phyloP scores from a whole-genome alignment of 108 stramenopile species.

The Craspedostauros australis region DNA sequence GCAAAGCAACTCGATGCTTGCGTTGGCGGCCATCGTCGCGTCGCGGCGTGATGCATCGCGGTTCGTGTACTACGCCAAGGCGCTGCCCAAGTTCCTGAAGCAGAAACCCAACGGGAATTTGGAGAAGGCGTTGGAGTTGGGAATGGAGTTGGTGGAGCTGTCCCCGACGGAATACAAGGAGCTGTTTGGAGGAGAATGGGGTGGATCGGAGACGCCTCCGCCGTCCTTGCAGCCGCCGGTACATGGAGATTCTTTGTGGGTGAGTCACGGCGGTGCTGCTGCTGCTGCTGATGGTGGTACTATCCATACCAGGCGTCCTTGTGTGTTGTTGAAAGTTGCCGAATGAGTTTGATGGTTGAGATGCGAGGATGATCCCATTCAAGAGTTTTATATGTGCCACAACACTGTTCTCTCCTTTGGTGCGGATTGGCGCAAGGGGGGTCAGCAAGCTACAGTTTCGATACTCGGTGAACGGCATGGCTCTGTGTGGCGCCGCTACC shows the following conservation, averaged over 20 bases:
- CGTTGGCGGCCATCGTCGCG: constrained; percentile 77
- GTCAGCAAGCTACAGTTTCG: no score
- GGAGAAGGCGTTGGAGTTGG: constrained; percentile 64
- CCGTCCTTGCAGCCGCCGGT: constrained; percentile 47
- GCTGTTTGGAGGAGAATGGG: constrained; percentile 67
- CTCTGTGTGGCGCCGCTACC: no score
- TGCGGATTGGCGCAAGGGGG: no score
- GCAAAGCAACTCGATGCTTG: constrained; percentile 91
- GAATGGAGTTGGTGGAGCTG: constrained; percentile 81
- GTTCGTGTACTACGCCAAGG: constrained; percentile 90
- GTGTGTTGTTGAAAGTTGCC: no score
- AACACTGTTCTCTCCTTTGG: no score
- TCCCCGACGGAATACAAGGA: constrained; percentile 46
- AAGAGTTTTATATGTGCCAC: no score
- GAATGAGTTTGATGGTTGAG: no score
- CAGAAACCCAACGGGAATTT: constrained; percentile 84
- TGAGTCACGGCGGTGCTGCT: no score
- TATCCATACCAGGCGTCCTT: no score
- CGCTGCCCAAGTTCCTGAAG: constrained; percentile 71
- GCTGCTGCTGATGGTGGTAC: no score
- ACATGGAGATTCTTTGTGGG: constrained; percentile 58
- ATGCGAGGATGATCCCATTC: no score
- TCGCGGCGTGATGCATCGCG: constrained; percentile 20
- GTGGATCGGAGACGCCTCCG: constrained; percentile 46
- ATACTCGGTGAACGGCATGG: no score